These are phyloP conservation scores for Barnettozyma vustinii DNA, from an alignment of 805 yeast species.

Conservation along the genomic window DNA sequence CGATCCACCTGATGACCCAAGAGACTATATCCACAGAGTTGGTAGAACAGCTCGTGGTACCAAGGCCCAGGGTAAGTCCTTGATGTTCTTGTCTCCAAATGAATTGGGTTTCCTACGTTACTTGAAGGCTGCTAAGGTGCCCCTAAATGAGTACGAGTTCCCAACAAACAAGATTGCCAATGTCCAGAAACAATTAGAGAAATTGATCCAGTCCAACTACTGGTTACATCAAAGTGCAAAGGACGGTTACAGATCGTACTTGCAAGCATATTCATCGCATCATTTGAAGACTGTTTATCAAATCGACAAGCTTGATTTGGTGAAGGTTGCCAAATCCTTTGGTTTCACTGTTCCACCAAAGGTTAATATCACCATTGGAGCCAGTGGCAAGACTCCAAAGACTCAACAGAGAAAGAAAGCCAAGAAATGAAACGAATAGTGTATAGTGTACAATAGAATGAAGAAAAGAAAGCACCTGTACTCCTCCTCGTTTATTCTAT, in stretches of 20 bases:
- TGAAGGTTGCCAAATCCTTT: conserved; percentile 90
- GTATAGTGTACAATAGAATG: background rate
- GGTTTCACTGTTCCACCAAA: conserved; percentile 96
- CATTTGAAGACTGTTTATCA: conserved; percentile 94
- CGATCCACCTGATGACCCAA: conserved; percentile 99
- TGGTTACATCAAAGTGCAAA: conserved; percentile 94
- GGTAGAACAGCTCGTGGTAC: conserved; percentile 98
- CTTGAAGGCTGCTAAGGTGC: conserved; percentile 94
- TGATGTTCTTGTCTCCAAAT: conserved; percentile 91
- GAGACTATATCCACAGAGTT: conserved; percentile 97
- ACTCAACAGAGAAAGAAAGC: conserved; percentile 15
- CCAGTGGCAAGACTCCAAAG: conserved; percentile 65
- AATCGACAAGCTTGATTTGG: conserved; percentile 89
- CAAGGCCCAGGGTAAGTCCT: conserved; percentile 83
- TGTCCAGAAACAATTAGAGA: conserved; percentile 89
- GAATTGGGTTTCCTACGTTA: conserved; percentile 94
- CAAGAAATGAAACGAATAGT: conserved; percentile 7
- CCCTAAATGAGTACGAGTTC: conserved; percentile 94
- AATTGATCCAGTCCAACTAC: conserved; percentile 84
- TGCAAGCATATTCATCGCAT: conserved; percentile 97
- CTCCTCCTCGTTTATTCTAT: too few relatives aligned
- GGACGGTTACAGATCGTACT: conserved; percentile 94
- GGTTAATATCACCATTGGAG: conserved; percentile 93
- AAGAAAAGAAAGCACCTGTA: background rate
- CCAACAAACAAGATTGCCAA: conserved; percentile 93